Evolutionary conservation across 1,139 yeast species (phyloP), one percentile per base, ranked within the genome.

Genomic region (Candida gigantensis): DNA sequence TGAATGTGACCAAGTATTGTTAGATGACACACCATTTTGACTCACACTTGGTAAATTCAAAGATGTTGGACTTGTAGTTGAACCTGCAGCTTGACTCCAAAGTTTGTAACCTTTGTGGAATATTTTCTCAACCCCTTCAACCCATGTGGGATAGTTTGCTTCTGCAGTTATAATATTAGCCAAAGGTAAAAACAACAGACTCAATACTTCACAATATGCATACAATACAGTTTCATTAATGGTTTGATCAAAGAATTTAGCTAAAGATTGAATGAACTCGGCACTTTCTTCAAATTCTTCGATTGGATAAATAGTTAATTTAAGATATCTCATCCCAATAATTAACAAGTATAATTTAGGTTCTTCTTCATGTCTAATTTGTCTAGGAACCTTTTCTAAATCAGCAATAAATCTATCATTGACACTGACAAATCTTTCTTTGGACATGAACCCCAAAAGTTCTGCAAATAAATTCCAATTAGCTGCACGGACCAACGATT

Each of bases 381-480:
- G 67, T 1, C 69, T 56, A 0, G 95, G 94, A 1, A 84, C 68
- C 51, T 84, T 87, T 54, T 92, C 98, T 35, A 94, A 63, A 52
- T 90, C 97, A 0, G 95, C 95, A 39, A 92, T 86, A 53, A 94
- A 94, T 37, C 96, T 69, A 57, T 94, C 98, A 53, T 95, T 87
- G 1, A 94, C 97, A 41, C 89, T 81, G 12, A 87, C 60, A 51
- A 94, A 89, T 37, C 95, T 70, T 43, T 81, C 79, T 34, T 79
- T 83, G 0, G 96, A 86, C 96, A 94, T 89, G 47, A 80, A 82
- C 1, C 98, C 98, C 28, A 94, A 64, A 5, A 94, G 65, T 46
- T 87, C 89, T 0, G 97, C 95, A 58, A 94, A 84, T 24, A 90
- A 70, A 52, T 85, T 85, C 98, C 98, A 92, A 55, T 92, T 94